Evolutionary conservation across 1,284 basidiomycete genomes (phyloP).

Genomic region (Stereum hirsutum): DNA sequence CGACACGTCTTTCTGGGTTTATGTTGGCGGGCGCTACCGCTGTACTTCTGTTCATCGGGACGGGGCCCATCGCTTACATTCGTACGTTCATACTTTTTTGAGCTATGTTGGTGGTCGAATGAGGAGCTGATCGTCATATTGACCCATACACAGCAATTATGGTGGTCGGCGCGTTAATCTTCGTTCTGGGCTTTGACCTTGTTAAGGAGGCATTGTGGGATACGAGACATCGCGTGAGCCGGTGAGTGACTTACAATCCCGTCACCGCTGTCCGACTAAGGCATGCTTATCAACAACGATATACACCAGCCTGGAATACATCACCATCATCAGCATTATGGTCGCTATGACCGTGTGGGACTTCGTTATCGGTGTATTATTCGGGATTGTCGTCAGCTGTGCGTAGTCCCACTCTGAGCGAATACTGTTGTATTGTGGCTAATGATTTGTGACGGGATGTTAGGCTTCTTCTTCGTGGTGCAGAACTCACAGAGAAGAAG

Average conservation of each 20-base stretch:
- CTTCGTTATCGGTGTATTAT: constrained; percentile 90
- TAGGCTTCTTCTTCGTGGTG: constrained; percentile 92
- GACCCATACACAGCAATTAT: constrained; percentile 66
- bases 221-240: constrained; percentile 81
- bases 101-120: not conserved
- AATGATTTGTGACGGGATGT: not conserved
- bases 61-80: constrained; percentile 80
- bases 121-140: too few species aligned
- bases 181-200: constrained; percentile 91
- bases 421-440: not conserved
- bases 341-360: constrained; percentile 91
- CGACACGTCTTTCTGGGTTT: constrained; percentile 76
- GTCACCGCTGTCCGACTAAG: too few species aligned
- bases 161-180: constrained; percentile 89
- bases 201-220: constrained; percentile 97
- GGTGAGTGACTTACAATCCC: constrained; percentile 40
- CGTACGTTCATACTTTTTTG: constrained; percentile 45
- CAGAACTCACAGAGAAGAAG: constrained; percentile 82
- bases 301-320: too few species aligned
- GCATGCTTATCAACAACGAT: too few species aligned
- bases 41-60: constrained; percentile 74
- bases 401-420: constrained; percentile 18
- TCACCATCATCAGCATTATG: constrained; percentile 76
- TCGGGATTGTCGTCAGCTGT: constrained; percentile 91
- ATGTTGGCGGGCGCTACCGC: constrained; percentile 76